Base-by-base conservation (phyloP, 495 filamentous ascomycete genomes). In the Trichoderma gamsii region DNA sequence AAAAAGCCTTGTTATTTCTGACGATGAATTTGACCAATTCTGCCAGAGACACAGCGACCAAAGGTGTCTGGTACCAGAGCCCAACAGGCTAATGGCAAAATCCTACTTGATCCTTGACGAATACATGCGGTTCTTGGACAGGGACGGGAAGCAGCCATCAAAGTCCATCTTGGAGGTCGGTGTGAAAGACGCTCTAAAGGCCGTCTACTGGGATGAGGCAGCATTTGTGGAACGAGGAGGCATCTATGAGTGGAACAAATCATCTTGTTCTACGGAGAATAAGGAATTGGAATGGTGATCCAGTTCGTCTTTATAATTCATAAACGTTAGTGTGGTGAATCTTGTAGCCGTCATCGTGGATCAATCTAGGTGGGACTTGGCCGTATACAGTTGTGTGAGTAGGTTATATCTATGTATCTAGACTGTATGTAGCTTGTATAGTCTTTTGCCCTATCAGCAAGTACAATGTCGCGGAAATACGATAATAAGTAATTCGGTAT, bases 71-170 rank as follows among this genome's bases (percentile, higher is more conserved):
- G 76, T 85, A 6, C 79, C 82, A 0, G 84, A 87, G 72, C 71
- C 77, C 13, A 87, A 86, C 63, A 73, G 75, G 0, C 52, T 85
- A 21, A 87, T 88, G 85, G 79, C 75, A 25, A 81, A 76, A 25
- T 79, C 76, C 29, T 85, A 84, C 71, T 76, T 87, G 4, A 75
- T 87, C 66, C 70, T 87, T 12, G 84, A 87, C 63, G 85, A 87
- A 71, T 83, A 80, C 69, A 71, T 86, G 72, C 75, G 85, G 15
- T 87, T 87, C 68, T 69, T 87, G 16, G 83, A 85, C 65, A 81
- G 81, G 63, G 77, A 77, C 1, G 78, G 73, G 27, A 77, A 78
- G 69, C 79, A 78, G 43, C 73, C 75, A 64, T 77, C 76, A 2
- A 68, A 66, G 43, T 73, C 77, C 11, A 82, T 87, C 27, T 70